Evolutionary conservation across 2,329 filamentous ascomycete genomes (phyloP).

Genomic region (Microdochium bolleyi): DNA sequence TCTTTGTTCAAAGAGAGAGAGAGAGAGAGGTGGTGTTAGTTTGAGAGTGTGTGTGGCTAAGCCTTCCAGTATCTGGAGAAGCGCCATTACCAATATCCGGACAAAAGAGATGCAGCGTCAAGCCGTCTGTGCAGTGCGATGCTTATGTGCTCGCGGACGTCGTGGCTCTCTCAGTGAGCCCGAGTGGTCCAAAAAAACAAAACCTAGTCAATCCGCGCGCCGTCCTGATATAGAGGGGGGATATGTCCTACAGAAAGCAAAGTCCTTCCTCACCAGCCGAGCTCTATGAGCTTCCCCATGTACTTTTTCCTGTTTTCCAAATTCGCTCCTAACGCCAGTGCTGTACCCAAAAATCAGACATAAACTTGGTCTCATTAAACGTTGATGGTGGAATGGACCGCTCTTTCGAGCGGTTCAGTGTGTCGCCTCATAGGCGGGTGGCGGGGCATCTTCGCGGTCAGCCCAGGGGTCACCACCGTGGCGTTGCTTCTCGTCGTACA

Average conservation of each 20-base stretch:
- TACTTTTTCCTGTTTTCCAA: neutral
- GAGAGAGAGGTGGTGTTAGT: neutral
- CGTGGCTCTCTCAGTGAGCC: neutral
- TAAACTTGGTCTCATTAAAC: neutral
- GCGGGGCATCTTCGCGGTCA: constrained; percentile 48
- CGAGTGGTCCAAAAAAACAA: neutral
- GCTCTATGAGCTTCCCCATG: neutral
- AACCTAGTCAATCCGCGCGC: neutral
- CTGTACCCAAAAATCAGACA: neutral
- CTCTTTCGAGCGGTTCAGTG: constrained; percentile 22
- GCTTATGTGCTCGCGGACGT: neutral
- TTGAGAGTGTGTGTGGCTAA: neutral
- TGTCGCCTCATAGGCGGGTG: constrained; percentile 52
- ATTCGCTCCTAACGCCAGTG: neutral
- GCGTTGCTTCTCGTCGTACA: constrained; percentile 75
- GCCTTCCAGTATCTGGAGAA: neutral
- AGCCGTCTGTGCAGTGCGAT: no score
- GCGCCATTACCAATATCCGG: no score
- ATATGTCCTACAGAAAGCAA: neutral
- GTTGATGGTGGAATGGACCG: neutral
- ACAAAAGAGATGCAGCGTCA: no score
- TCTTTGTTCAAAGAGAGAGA: no score
- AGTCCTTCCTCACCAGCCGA: neutral
- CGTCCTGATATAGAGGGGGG: neutral
- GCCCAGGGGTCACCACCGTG: constrained; percentile 40